Evolutionary conservation across 1,139 yeast genomes (phyloP).

Genomic region (Schwanniomyces etchellsii): DNA sequence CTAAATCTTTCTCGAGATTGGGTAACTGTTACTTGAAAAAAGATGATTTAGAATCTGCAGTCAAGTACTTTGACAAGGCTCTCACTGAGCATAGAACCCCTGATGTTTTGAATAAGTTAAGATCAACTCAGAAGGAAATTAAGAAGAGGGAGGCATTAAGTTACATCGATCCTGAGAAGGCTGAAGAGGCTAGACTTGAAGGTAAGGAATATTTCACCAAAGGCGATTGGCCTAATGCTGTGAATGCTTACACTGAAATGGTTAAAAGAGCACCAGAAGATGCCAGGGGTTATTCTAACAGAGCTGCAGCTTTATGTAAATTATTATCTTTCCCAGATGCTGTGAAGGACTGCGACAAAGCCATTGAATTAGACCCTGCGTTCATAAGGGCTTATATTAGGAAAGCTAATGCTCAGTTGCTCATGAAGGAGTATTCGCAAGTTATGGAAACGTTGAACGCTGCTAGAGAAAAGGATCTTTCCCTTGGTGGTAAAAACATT

Average conservation of each 20-base stretch:
- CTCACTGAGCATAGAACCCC: conserved; percentile 98
- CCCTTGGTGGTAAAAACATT: conserved; percentile 53
- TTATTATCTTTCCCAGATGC: conserved; percentile 97
- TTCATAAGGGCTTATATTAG: conserved; percentile 95
- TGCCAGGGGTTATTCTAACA: conserved; percentile 94
- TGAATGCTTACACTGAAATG: conserved; percentile 92
- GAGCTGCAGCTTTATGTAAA: conserved; percentile 95
- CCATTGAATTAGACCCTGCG: conserved; percentile 80
- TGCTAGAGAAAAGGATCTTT: conserved; percentile 73
- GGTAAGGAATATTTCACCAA: conserved; percentile 88
- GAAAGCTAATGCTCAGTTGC: conserved; percentile 91
- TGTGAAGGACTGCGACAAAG: conserved; percentile 83
- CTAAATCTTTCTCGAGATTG: conserved; percentile 89
- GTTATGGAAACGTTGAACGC: conserved; percentile 76
- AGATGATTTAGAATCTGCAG: conserved; percentile 69
- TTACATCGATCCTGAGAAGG: conserved; percentile 84
- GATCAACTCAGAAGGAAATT: conserved; percentile 80
- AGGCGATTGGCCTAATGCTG: conserved; percentile 97
- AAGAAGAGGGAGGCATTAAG: conserved; percentile 72
- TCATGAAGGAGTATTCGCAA: conserved; percentile 80
- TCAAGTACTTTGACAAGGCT: conserved; percentile 78
- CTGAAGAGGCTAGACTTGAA: conserved; percentile 89
- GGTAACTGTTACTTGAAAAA: conserved; percentile 78
- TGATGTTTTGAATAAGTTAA: conserved; percentile 81
- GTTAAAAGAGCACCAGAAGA: conserved; percentile 93